Percentiles rank a stretch among this genome's conserved stretches.
Conservation (phyloP, 495 filamentous ascomycete genomes). For the Achaetomiella virescens region DNA sequence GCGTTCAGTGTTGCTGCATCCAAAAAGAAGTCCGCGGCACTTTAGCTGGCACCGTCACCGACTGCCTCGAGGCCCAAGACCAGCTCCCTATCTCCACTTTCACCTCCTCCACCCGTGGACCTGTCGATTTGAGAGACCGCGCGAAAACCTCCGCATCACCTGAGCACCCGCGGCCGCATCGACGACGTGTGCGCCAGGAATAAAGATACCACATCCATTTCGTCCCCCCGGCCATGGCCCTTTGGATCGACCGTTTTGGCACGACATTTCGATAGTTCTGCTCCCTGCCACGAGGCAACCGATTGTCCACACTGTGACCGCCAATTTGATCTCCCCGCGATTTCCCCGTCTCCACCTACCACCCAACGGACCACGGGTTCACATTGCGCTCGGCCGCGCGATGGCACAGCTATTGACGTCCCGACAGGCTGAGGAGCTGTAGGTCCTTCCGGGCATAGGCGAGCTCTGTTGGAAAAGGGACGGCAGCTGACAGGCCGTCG, state of each 20-base stretch:
- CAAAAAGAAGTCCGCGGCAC: no score
- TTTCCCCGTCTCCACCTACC: conserved; percentile 10
- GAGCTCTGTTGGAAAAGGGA: neutral
- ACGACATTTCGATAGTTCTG: neutral
- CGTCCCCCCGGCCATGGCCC: neutral
- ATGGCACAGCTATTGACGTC: conserved; percentile 75
- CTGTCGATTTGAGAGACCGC: neutral
- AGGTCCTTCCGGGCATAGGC: conserved; percentile 35
- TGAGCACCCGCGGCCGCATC: neutral
- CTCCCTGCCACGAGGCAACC: neutral
- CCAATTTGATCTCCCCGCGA: conserved; percentile 11
- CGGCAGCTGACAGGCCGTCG: conserved; percentile 12
- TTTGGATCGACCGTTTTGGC: neutral
- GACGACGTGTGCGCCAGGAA: neutral
- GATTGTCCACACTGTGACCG: conserved; percentile 1
- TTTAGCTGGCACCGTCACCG: no score
- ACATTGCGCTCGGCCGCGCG: conserved; percentile 21
- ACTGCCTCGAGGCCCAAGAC: no score
- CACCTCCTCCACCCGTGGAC: conserved; percentile 2
- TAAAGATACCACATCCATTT: neutral
- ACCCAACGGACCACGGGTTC: neutral
- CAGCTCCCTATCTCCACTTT: conserved; percentile 4
- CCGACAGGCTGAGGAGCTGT: conserved; percentile 87
- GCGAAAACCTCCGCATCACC: conserved; percentile 7
- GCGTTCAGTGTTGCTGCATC: no score